Percentiles rank a stretch among this genome's conserved stretches.
Evolutionary conservation across 495 filamentous ascomycete species (phyloP).

Genomic region (Sabuloglossum arenarium): DNA sequence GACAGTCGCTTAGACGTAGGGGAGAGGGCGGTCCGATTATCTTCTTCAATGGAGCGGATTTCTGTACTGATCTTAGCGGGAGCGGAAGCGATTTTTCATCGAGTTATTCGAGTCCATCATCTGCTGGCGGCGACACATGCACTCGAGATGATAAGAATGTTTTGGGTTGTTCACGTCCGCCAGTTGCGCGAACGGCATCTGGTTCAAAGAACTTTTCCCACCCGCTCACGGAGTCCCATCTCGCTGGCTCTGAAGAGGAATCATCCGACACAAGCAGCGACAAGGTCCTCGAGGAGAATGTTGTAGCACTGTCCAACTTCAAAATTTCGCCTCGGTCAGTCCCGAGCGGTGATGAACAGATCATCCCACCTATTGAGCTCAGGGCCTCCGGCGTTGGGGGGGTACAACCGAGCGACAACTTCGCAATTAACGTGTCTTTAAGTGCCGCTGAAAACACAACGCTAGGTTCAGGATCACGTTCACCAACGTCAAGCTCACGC

Average conservation of each 20-base stretch:
- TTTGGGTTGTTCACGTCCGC: neutral
- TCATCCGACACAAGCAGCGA: neutral
- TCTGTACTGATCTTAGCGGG: conserved; percentile 59
- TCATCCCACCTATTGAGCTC: conserved; percentile 19
- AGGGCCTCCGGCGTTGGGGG: conserved; percentile 45
- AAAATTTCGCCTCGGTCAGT: conserved; percentile 15
- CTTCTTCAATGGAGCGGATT: conserved; percentile 53
- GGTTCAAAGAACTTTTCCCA: neutral
- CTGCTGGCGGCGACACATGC: conserved; percentile 10
- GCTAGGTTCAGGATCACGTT: neutral
- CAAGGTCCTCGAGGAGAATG: conserved; percentile 5
- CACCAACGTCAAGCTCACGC: neutral
- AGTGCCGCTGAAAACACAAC: neutral
- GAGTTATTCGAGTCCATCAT: conserved; percentile 14
- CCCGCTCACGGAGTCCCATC: neutral
- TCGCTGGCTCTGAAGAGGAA: neutral
- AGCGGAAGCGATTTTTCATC: conserved; percentile 23
- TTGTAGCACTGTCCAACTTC: conserved; percentile 15
- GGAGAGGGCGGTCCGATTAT: conserved; percentile 51
- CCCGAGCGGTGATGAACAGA: conserved; percentile 7
- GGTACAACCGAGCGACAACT: conserved; percentile 45
- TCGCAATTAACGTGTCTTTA: conserved; percentile 22
- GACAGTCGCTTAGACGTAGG: conserved; percentile 11
- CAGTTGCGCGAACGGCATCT: neutral
- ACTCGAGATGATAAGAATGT: neutral